phyloP scores from a whole-genome alignment of 495 filamentous ascomycete genomes.

The Penicillium silybi region DNA sequence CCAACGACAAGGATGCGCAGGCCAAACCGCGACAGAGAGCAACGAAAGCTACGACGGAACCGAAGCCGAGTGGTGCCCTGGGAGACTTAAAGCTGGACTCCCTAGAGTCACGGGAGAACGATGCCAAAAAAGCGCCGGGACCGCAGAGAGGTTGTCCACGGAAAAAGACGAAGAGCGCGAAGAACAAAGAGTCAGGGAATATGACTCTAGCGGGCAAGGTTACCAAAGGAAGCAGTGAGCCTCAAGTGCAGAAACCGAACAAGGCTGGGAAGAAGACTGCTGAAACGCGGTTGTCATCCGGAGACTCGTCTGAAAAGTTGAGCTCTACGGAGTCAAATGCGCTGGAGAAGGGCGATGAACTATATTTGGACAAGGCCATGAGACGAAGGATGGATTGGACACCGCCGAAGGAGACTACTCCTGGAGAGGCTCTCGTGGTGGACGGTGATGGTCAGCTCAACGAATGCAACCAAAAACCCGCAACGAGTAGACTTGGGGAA shows the following conservation, averaged over 20 bases:
- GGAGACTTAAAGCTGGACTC: neutral
- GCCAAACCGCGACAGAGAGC: constrained; percentile 16
- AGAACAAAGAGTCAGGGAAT: constrained; percentile 22
- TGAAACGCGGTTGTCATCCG: neutral
- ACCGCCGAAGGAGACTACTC: constrained; percentile 27
- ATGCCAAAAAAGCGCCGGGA: constrained; percentile 13
- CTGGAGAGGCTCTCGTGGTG: constrained; percentile 3
- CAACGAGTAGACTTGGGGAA: constrained; percentile 19
- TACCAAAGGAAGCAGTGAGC: constrained; percentile 24
- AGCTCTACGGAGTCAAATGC: constrained; percentile 6
- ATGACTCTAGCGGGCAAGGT: constrained; percentile 36
- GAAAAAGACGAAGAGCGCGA: constrained; percentile 16
- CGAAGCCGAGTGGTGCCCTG: neutral
- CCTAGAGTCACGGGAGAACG: constrained; percentile 11
- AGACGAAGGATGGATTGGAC: constrained; percentile 44
- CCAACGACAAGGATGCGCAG: constrained; percentile 1
- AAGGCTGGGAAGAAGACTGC: constrained; percentile 14
- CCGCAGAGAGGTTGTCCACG: constrained; percentile 18
- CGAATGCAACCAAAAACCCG: neutral
- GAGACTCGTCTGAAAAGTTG: neutral
- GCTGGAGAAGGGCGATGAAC: constrained; percentile 17
- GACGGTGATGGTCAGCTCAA: constrained; percentile 5
- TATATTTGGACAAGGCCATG: constrained; percentile 34
- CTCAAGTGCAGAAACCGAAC: constrained; percentile 9
- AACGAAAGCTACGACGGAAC: constrained; percentile 13